Evolutionary conservation across 2,329 filamentous ascomycete species (phyloP).

Genomic region (Monilinia fructigena): DNA sequence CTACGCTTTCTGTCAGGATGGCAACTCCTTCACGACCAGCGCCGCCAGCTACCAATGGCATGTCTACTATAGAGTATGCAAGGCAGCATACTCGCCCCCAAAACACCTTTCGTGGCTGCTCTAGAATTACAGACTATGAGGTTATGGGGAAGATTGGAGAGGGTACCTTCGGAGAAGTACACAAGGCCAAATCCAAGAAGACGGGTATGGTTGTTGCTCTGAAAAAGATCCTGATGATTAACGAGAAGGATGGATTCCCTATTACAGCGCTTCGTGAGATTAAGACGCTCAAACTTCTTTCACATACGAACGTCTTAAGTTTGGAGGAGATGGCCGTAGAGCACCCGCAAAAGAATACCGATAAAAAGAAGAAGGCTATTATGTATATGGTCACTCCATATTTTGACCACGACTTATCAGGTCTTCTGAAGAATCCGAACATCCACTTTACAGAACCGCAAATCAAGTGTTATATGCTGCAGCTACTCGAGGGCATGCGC

Average conservation of each 20-base stretch:
- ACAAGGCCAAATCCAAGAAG: slow-evolving; percentile 77
- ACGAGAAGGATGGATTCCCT: slow-evolving; percentile 99
- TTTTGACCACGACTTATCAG: slow-evolving; percentile 98
- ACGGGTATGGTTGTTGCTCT: slow-evolving; percentile 77
- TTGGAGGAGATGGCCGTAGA: slow-evolving; percentile 98
- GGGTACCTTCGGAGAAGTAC: slow-evolving; percentile 96
- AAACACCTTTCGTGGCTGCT: slow-evolving; percentile 72
- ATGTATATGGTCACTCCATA: slow-evolving; percentile 99
- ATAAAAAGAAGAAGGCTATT: slow-evolving; percentile 77
- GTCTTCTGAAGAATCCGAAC: slow-evolving; percentile 89
- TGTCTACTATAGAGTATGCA: slow-evolving; percentile 29
- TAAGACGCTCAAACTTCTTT: slow-evolving; percentile 94
- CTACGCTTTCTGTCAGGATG: slow-evolving; percentile 11
- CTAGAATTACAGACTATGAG: slow-evolving; percentile 77
- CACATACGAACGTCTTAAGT: slow-evolving; percentile 80
- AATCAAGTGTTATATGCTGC: slow-evolving; percentile 97
- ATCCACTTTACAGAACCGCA: slow-evolving; percentile 85
- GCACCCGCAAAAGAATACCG: slow-evolving; percentile 55
- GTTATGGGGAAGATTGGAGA: slow-evolving; percentile 83
- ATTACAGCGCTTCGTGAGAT: slow-evolving; percentile 97
- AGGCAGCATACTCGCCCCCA: slow-evolving; percentile 27
- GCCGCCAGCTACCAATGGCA: slow-evolving; percentile 31
- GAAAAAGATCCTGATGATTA: slow-evolving; percentile 99
- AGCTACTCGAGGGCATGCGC: slow-evolving; percentile 82
- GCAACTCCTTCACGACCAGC: slow-evolving; percentile 23